phyloP scores from a whole-genome alignment of 139 green algal genomes.

The Volvox reticuliferus region DNA sequence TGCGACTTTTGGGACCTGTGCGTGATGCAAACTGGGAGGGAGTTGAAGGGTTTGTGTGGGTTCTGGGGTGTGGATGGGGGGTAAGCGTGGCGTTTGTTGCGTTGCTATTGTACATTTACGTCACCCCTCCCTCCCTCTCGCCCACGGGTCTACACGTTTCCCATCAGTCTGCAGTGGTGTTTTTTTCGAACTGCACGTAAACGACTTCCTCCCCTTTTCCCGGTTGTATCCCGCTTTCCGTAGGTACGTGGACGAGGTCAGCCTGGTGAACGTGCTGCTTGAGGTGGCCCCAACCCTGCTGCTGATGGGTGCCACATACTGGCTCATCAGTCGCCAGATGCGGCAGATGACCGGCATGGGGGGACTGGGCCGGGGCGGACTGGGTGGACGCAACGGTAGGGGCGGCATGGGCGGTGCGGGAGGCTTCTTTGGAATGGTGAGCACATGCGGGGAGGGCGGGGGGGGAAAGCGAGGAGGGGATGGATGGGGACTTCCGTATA shows the following conservation, averaged over 20 bases:
- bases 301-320: conserved; percentile 93
- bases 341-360: conserved; percentile 77
- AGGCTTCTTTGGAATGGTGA: conserved; percentile 87
- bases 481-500: no score
- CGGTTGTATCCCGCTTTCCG: background rate
- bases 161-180: no score
- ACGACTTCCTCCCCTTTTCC: background rate
- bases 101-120: no score
- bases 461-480: background rate
- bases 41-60: no score
- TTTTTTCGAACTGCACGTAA: no score
- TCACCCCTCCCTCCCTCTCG: no score
- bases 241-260: conserved; percentile 68
- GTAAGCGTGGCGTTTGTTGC: no score
- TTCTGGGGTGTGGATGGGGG: no score
- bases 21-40: no score
- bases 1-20: no score
- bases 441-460: background rate
- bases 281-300: conserved; percentile 92
- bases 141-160: no score
- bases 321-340: conserved; percentile 71
- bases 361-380: conserved; percentile 63
- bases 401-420: conserved; percentile 45
- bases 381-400: conserved; percentile 49
- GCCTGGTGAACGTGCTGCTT: conserved; percentile 73